Base-by-base conservation (phyloP, 345 rosid genomes). In the Murraya koenigii region DNA sequence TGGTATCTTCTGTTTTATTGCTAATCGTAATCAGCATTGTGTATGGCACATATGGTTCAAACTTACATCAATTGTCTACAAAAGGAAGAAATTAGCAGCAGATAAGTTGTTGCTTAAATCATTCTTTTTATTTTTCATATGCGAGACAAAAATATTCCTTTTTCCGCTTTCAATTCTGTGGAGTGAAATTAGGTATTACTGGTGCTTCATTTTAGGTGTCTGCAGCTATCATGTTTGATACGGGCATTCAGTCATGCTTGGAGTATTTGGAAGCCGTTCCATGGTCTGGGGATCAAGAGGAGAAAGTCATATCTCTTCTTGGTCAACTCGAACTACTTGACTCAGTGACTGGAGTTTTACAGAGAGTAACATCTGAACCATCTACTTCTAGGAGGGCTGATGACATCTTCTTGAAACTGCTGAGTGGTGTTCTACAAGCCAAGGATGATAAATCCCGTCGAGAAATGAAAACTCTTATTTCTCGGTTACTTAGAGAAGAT, bases 231-330 rank as follows among this genome's bases (percentile, higher is more conserved):
- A 81, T 82, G 89, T 95, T 92, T 86, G 92, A 92, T 73, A 79
- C 66, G 13, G 99, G 99, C 36, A 86, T 93, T 52, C 61, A 8
- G 78, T 87, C 94, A 33, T 93, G 98, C 85, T 79, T 95, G 68
- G 92, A 91, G 83, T 90, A 92, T 85, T 85, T 95, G 84, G 99
- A 95, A 89, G 97, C 96, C 58, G 89, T 88, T 69, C 98, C 97
- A 23, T 95, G 99, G 98, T 89, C 99, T 33, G 86, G 84, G 77
- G 92, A 86, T 9, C 98, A 95, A 78, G 99, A 95, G 80, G 93
- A 86, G 79, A 83, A 85, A 75, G 82, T 95, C 72, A 78, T 90
- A 20, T 84, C 87, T 47, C 82, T 87, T 78, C 92, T 93, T 20
- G 77, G 82, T 52, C 84, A 93, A 85, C 99, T 93, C 70, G 83